A percentile compares a stretch with the other conserved stretches of the same genome.
Evolutionary conservation across 495 filamentous ascomycete genomes (phyloP).

Genomic region (Penicilliopsis zonata): DNA sequence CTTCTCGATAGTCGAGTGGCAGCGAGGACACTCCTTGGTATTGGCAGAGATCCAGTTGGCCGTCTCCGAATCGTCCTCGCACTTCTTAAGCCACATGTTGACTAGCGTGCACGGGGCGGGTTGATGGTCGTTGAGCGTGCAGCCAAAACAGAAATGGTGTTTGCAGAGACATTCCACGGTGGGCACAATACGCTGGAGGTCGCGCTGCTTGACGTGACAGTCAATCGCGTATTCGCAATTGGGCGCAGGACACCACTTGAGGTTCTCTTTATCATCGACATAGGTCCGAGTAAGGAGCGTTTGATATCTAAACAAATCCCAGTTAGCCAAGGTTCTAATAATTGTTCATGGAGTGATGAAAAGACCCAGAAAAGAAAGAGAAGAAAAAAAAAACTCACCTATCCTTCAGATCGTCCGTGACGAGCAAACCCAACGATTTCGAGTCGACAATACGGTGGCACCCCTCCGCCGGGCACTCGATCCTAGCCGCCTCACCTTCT

Average conservation of each 20-base stretch:
- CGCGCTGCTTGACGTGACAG: conserved; percentile 73
- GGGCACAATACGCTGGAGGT: conserved; percentile 73
- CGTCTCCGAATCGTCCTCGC: conserved; percentile 95
- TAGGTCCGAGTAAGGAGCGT: conserved; percentile 84
- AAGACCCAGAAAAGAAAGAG: neutral
- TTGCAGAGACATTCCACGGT: conserved; percentile 77
- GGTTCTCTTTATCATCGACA: conserved; percentile 87
- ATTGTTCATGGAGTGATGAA: too few species aligned
- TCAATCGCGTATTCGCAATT: conserved; percentile 90
- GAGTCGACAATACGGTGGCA: conserved; percentile 89
- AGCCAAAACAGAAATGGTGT: conserved; percentile 93
- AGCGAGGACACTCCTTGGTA: conserved; percentile 95
- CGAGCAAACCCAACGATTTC: conserved; percentile 72
- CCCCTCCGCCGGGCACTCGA: conserved; percentile 79
- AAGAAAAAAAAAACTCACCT: conserved; percentile 33
- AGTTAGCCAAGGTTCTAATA: too few species aligned
- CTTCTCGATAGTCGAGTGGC: conserved; percentile 95
- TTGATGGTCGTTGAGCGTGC: conserved; percentile 81
- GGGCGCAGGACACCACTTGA: conserved; percentile 96
- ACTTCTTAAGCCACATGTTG: conserved; percentile 96
- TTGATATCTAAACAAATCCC: conserved; percentile 79
- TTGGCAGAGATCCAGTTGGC: conserved; percentile 99
- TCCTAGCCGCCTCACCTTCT: conserved; percentile 88
- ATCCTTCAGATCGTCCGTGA: conserved; percentile 57
- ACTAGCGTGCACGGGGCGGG: conserved; percentile 85